Evolutionary conservation across 2,329 filamentous ascomycete genomes (phyloP), one percentile per base, ranked within the genome.

Genomic region (Pseudogymnoascus sp.): DNA sequence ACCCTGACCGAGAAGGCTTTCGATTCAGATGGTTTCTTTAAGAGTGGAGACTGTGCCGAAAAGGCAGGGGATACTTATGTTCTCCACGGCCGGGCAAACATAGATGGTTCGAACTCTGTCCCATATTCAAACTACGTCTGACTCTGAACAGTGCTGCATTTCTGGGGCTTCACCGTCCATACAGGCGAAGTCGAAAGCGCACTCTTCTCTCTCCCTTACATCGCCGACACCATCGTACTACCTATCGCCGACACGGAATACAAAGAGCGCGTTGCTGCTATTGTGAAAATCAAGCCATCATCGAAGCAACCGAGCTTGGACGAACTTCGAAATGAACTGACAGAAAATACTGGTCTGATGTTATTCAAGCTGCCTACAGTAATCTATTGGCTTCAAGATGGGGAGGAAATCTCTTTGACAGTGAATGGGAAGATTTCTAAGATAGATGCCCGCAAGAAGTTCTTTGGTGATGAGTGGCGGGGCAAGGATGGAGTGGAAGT

Each of bases 11-110:
- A 64, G 39, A 64, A 63, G 26, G 66, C 66, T 44, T 65, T 66
- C 33, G 66, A 67, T 59, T 60, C 41, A 2, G 66, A 67, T 11
- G 66, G 66, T n/a, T 67, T 60, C 40, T 67, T 66, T 60, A 66
- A 63, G 63, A 67, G 61, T n/a, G 66, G 66, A n/a, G 66, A 67
- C 8, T 64, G 63, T 61, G 65, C 61, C n/a, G 60, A 63, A 44
- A 64, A 63, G 37, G 9, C 65, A 21, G 65, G 65, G 36, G 63
- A 65, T 40, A 58, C 63, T 47, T 66, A 66, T 57, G 47, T 59
- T 26, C 63, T 67, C 60, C 41, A 66, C 41, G 65, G 65, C 8
- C 60, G 65, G 40, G 61, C 62, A 60, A 65, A 61, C 36, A 66
- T 66, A 40, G 65, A 67, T 63, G 64, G 65, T 67, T 36, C 57